Conservation (phyloP, 2,329 filamentous ascomycete genomes). For the Fusarium burgessii region DNA sequence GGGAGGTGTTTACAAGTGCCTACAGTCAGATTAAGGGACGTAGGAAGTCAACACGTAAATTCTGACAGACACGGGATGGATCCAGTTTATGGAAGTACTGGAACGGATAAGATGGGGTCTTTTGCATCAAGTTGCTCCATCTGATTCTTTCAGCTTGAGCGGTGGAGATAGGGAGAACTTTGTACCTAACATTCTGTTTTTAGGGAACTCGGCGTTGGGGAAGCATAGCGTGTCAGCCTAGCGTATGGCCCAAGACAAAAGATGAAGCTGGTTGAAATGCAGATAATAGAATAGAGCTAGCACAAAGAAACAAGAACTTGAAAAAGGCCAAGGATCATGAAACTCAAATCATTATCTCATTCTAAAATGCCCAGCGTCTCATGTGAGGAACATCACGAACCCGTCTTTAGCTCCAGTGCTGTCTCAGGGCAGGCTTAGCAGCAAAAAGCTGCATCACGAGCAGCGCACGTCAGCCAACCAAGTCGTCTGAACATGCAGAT, state of each 20-base stretch:
- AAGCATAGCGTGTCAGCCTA: slow-evolving; percentile 7
- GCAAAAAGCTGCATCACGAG: slow-evolving; percentile 36
- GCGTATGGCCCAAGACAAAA: slow-evolving; percentile 25
- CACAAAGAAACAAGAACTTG: not conserved
- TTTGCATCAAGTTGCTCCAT: slow-evolving; percentile 1
- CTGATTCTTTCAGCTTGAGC: not conserved
- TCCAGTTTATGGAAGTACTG: slow-evolving; percentile 10
- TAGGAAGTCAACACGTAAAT: slow-evolving; percentile 37
- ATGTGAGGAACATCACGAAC: slow-evolving; percentile 42
- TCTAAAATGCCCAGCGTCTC: slow-evolving; percentile 30
- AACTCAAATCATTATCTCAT: slow-evolving; percentile 3
- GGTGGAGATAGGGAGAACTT: not conserved
- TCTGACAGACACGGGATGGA: slow-evolving; percentile 28
- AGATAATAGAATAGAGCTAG: not conserved
- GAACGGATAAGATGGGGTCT: not conserved
- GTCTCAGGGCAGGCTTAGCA: slow-evolving; percentile 33
- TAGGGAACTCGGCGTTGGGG: slow-evolving; percentile 27
- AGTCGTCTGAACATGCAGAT: slow-evolving; percentile 18
- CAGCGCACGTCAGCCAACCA: slow-evolving; percentile 33
- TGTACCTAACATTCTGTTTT: slow-evolving; percentile 24
- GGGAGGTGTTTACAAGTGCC: slow-evolving; percentile 37
- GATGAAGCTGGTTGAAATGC: slow-evolving; percentile 1
- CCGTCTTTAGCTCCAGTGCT: slow-evolving; percentile 13
- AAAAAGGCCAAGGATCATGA: slow-evolving; percentile 2
- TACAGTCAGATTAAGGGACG: slow-evolving; percentile 43